Base-by-base conservation (phyloP, 768 basidiomycete genomes). In the Hemileccinum rubropunctum region DNA sequence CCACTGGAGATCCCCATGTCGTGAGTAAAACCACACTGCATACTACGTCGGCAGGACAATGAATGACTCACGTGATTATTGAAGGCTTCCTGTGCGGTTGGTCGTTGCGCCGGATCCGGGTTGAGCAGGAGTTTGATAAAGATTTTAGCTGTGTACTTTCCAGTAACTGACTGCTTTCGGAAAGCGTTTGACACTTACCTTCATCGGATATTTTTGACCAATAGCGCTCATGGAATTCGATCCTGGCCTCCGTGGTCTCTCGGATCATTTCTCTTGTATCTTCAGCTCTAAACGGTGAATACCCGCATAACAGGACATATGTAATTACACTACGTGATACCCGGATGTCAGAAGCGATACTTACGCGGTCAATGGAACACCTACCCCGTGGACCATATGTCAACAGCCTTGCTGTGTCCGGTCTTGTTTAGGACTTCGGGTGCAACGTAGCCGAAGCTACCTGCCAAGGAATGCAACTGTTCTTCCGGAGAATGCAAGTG, bases 261-360 rank as follows among this genome's bases (percentile, higher is more conserved):
- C 81, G 78, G 45, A 88, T 76, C 33, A 98, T 78, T 42, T 83
- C 80, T 50, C 80, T 79, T 44, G 81, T 71, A 60, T 94, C 87
- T 21, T 91, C 88, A 0, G 88, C 85, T 37, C 92, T 81, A 76
- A 98, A 98, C 0, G 97, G 97, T 2, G 89, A 85, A 71, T 98
- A 98, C 2, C 95, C 95, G 60, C 95, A 95, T 1, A 97, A 78
- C 13, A 98, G 76, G 46, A 97, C 91, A 68, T 97, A 98, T 15
- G 95, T 88, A 58, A 99, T 98, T 54, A 98, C 81, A 0, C 94
- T 95, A 56, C 17, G 20, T 17, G 38, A 28, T 15, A 17, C 15
- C 2, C 33, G 28, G n/a, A 3, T 21, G 40, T 45, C 52, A 56
- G 40, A 6, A 34, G 11, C 42, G 14, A 50, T 15, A 23, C 15